These are phyloP conservation scores for Eucalyptus polybractea DNA, from an alignment of 345 rosid species.

Conservation along the genomic window DNA sequence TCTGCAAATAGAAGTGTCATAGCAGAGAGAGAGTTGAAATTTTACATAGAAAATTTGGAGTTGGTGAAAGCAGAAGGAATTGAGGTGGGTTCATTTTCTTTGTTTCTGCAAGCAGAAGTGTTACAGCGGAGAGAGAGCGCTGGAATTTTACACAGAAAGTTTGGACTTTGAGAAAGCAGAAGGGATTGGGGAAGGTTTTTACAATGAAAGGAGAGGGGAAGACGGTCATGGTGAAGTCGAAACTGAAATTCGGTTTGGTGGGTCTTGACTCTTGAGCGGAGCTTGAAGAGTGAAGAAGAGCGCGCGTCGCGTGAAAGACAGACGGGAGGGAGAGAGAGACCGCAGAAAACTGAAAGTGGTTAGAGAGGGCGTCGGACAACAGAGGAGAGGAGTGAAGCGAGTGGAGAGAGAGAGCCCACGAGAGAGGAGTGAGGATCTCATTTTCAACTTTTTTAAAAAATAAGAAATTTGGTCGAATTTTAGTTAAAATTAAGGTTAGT, in stretches of 20 bases:
- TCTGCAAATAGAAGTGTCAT: neutral
- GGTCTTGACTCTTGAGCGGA: slow-evolving; percentile 4
- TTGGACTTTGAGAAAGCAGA: neutral
- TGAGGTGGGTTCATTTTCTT: too few species aligned
- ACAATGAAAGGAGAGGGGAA: slow-evolving; percentile 68
- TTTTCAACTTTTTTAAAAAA: neutral
- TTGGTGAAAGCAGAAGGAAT: too few species aligned
- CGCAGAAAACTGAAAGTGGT: too few species aligned
- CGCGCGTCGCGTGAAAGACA: neutral
- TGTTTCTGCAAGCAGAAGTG: too few species aligned
- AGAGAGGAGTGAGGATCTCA: too few species aligned
- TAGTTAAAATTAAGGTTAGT: too few species aligned
- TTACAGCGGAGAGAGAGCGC: too few species aligned
- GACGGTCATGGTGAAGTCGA: slow-evolving; percentile 50
- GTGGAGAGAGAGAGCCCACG: neutral
- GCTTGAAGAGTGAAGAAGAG: too few species aligned
- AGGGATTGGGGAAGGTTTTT: neutral
- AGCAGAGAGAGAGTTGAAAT: neutral
- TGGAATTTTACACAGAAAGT: too few species aligned
- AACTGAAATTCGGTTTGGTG: slow-evolving; percentile 61
- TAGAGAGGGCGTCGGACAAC: too few species aligned
- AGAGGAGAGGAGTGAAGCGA: too few species aligned
- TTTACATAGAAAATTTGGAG: neutral
- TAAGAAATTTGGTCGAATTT: too few species aligned
- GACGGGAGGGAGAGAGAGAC: neutral